Base-by-base conservation (phyloP, 208 protist species). In the Trypanosoma mega region DNA sequence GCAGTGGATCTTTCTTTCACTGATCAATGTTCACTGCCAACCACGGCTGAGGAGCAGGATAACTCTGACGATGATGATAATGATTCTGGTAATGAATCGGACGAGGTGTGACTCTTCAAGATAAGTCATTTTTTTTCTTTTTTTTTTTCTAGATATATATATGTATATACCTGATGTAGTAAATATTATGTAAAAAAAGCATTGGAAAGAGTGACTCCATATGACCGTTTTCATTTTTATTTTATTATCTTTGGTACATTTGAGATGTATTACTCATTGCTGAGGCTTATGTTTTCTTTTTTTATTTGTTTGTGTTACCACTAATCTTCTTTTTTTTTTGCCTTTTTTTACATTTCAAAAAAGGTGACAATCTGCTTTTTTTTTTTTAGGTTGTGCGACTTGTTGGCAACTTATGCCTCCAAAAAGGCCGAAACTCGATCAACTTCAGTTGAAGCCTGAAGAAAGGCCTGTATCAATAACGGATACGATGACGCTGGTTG, bases 401-500 rank as follows among this genome's bases (percentile, higher is more conserved):
- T 50, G 6, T 50, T 50, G 14, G 43, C 24, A 34, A 37, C 26
- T 53, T 36, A 95, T 95, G 88, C 83, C 88, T 26, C 74, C 84
- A 0, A 95, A 95, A 58, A 74, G 88, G 49, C 88, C 88, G 1
- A 74, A 78, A 31, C 69, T 92, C 29, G 73, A 82, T 51, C 68
- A 85, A 49, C 75, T 93, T 24, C 73, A 79, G 44, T 72, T 93
- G 49, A 73, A 57, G 39, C 82, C 67, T 26, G 41, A 75, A 36
- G 75, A 95, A 43, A 87, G 81, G 36, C 69, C 74, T 18, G 85
- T 95, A 41, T 92, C 88, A 12, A 95, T 95, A 54, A 95, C 88
- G 11, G 88, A 96, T 68, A 96, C 90, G 1, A 80, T 96, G 72
- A 96, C 90, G 0, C 41, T 96, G 64, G 85, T 93, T 44, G 86